Evolutionary conservation across 352 stramenopile genomes (phyloP), one percentile per base, ranked within the genome.

Genomic region (Globisporangium ultimum): DNA sequence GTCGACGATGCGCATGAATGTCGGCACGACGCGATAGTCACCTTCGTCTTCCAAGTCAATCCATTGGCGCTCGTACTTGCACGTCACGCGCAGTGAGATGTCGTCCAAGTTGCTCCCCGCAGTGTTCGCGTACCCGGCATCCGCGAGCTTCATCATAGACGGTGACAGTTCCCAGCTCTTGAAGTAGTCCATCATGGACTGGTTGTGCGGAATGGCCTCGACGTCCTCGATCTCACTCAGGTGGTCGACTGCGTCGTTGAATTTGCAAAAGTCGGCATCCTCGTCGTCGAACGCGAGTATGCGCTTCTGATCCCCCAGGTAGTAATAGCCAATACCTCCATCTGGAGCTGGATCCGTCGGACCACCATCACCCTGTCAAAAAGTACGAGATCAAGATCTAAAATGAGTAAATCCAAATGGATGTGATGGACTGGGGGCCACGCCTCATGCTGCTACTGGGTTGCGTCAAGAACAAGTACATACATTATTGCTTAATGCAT

Each of bases 141-240:
- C 80, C 6, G 82, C 85, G 17, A 93, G 76, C 62, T 90, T 89
- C 78, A 92, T 82, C 80, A 93, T 92, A 0, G 82, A 92, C 4
- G 70, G 52, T 22, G 80, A 89, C 20, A 93, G 63, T 21, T 67
- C 55, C 18, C 76, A 78, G 49, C 71, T 71, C 11, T 71, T 61
- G 38, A 91, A 93, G 59, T 93, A 93, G 65, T 91, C 82, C 15
- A 78, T 63, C 84, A 93, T 91, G 12, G 84, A 93, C 20, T 82
- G 77, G 11, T 75, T 61, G 36, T 67, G 60, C 13, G 80, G 53
- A 46, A 93, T 89, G 46, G 73, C 60, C 15, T 89, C 75, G 47
- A 88, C 72, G 55, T 82, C 71, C 22, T 89, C 64, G 36, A 79
- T 71, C 55, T 91, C 79, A 53, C 84, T 90, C 58, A 93, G 57